These are phyloP conservation scores for Botrytis elliptica DNA, from an alignment of 2,329 filamentous ascomycete genomes.

Conservation along the genomic window DNA sequence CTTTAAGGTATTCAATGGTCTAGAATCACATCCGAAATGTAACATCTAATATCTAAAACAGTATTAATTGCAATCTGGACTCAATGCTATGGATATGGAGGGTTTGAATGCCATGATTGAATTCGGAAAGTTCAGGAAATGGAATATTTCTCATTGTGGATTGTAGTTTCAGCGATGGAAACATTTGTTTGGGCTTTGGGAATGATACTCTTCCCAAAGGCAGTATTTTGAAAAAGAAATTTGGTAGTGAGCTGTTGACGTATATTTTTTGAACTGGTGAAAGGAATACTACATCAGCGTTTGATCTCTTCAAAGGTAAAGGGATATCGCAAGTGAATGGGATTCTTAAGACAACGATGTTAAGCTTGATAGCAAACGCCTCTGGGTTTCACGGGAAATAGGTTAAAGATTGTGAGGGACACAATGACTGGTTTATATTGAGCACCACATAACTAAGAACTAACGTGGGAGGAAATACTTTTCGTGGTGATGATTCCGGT, in stretches of 20 bases:
- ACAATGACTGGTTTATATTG: background rate
- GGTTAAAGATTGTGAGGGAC: background rate
- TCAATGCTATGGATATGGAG: too few species aligned
- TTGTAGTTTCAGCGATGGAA: too few species aligned
- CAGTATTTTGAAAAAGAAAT: too few species aligned
- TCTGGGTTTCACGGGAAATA: background rate
- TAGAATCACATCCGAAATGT: background rate
- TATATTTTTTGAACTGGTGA: background rate
- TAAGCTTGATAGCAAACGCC: too few species aligned
- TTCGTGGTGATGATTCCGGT: rapidly evolving
- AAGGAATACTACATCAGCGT: background rate
- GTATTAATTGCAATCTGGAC: too few species aligned
- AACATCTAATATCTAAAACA: too few species aligned
- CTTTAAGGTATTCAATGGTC: background rate
- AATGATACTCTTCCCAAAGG: too few species aligned
- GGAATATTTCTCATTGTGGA: too few species aligned
- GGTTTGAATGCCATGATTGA: too few species aligned
- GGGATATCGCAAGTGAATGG: background rate
- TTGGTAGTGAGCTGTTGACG: background rate
- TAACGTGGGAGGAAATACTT: background rate
- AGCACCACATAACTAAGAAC: background rate
- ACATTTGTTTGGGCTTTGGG: too few species aligned
- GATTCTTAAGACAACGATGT: rapidly evolving
- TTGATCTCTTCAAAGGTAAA: background rate
- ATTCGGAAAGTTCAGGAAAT: too few species aligned